Evolutionary conservation across 768 basidiomycete species (phyloP).

Genomic region (Leccinum disarticulatum): DNA sequence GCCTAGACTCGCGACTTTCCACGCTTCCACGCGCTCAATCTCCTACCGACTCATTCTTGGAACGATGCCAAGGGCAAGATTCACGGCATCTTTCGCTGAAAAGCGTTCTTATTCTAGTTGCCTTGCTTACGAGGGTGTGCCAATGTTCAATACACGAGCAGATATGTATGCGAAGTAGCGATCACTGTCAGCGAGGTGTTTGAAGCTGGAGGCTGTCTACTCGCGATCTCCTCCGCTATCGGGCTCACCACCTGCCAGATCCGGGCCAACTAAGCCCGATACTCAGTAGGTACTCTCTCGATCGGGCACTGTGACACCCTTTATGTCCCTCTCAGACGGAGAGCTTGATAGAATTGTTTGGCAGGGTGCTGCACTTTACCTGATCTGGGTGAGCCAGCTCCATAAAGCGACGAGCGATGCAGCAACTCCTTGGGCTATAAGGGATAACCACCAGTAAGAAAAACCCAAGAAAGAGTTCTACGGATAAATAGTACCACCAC

Average conservation of each 20-base stretch:
- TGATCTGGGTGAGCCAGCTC: not conserved
- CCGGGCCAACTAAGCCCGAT: not conserved
- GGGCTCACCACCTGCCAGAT: not conserved
- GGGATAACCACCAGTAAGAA: too few relatives aligned
- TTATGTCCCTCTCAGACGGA: not conserved
- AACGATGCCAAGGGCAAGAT: not conserved
- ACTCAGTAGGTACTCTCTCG: not conserved
- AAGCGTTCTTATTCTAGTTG: not conserved
- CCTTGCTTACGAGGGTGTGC: not conserved
- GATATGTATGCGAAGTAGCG: not conserved
- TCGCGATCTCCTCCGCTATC: not conserved
- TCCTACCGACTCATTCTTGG: not conserved
- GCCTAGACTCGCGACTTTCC: not conserved
- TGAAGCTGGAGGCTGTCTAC: not conserved
- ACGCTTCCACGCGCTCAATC: not conserved
- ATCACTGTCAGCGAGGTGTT: not conserved
- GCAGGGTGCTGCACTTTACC: not conserved
- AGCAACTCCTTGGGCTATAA: not conserved
- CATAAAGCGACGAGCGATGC: not conserved
- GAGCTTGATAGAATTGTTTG: not conserved
- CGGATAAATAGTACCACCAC: too few relatives aligned
- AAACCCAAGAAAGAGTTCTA: too few relatives aligned
- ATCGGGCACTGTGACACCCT: not conserved
- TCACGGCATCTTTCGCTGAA: not conserved
- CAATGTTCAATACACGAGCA: not conserved